A percentile compares a stretch with the other conserved stretches of the same genome.
Conservation (phyloP, 305 asterid genomes). For the Fraxinus albicans region DNA sequence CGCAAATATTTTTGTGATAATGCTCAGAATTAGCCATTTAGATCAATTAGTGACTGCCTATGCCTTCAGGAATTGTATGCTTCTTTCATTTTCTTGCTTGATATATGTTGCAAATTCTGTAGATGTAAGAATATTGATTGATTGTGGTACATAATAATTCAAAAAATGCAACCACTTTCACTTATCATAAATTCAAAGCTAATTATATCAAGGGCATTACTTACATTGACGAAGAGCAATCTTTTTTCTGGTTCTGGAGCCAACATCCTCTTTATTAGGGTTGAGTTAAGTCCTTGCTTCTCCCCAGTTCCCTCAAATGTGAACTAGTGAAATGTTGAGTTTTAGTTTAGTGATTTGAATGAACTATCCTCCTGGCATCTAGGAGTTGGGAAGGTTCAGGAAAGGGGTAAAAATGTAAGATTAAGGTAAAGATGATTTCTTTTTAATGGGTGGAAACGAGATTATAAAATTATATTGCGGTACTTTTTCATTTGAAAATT, state of each 20-base stretch:
- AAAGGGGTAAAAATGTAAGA: background rate
- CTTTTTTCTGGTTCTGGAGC: background rate
- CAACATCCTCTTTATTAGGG: background rate
- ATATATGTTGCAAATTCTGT: background rate
- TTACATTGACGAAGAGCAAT: background rate
- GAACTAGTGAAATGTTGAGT: background rate
- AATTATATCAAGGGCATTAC: background rate
- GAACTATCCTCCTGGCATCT: background rate
- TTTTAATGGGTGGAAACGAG: background rate
- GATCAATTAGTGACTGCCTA: background rate
- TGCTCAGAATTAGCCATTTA: constrained; percentile 9
- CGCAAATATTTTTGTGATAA: background rate
- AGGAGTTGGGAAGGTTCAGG: background rate
- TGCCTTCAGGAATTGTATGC: background rate
- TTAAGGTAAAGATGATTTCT: background rate
- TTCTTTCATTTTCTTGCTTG: background rate
- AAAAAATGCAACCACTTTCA: background rate
- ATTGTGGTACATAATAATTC: background rate
- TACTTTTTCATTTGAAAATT: background rate
- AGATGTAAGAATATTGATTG: background rate
- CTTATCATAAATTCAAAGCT: background rate
- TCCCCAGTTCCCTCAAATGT: background rate
- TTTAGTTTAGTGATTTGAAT: background rate
- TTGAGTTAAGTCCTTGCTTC: background rate
- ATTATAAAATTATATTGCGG: background rate